Evolutionary conservation across 2,329 filamentous ascomycete genomes (phyloP).

Genomic region (Niveomyces coronatus): DNA sequence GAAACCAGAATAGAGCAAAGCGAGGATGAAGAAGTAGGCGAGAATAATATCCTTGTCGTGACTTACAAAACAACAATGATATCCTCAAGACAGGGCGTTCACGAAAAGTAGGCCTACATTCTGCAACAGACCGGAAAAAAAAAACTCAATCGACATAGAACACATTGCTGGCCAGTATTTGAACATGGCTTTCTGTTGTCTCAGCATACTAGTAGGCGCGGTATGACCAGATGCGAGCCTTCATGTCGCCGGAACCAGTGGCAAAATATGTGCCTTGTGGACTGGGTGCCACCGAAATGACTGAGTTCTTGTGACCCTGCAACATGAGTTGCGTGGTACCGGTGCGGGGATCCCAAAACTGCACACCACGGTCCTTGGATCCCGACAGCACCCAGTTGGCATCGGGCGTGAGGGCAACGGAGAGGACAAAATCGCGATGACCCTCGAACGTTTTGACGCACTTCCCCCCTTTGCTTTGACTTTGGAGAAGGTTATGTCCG

Average conservation of each 20-base stretch:
- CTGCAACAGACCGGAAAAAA: too few species aligned
- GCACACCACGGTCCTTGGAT: conserved; percentile 92
- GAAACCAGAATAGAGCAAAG: neutral
- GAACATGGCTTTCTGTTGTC: too few species aligned
- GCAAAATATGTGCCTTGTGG: conserved; percentile 83
- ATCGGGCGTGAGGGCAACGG: conserved; percentile 89
- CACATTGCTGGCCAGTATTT: too few species aligned
- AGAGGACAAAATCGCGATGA: conserved; percentile 95
- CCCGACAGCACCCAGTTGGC: conserved; percentile 93
- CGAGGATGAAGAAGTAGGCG: too few species aligned
- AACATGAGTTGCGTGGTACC: conserved; percentile 96
- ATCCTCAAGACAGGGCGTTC: too few species aligned
- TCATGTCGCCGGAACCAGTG: conserved; percentile 94
- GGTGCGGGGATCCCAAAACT: conserved; percentile 96
- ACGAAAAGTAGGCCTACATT: too few species aligned
- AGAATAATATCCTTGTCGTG: too few species aligned
- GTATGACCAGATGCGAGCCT: conserved; percentile 94
- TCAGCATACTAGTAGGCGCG: conserved; percentile 39
- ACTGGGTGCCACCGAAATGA: conserved; percentile 93
- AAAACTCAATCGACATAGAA: too few species aligned
- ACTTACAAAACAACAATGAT: too few species aligned
- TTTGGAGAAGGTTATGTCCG: conserved; percentile 56
- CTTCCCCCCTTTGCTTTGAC: conserved; percentile 72
- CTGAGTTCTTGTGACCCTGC: conserved; percentile 97
- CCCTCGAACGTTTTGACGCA: conserved; percentile 96